Evolutionary conservation across 23 red algal genomes (phyloP).

Genomic region (Gracilaria vermiculophylla): DNA sequence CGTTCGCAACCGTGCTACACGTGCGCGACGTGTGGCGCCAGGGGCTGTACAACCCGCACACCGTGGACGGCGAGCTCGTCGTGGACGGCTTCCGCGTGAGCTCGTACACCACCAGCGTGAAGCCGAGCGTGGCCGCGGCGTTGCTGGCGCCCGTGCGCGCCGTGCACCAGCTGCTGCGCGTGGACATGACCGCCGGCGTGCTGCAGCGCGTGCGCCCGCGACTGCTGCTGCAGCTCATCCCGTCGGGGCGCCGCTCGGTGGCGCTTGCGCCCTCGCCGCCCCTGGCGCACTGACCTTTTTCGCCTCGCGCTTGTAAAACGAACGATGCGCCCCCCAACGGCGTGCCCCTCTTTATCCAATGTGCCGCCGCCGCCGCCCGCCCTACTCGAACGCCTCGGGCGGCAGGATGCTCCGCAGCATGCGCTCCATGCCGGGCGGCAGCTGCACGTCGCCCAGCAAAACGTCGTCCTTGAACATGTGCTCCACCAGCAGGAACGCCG

Average conservation of each 20-base stretch:
- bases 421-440: slow-evolving; percentile 66
- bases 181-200: neutral
- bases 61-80: slow-evolving; percentile 36
- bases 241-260: neutral
- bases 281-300: no score
- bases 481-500: slow-evolving; percentile 63
- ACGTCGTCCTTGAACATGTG: slow-evolving; percentile 77
- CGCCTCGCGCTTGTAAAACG: no score
- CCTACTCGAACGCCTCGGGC: slow-evolving; percentile 74
- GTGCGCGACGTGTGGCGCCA: slow-evolving; percentile 31
- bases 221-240: neutral
- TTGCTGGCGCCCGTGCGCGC: slow-evolving; percentile 51
- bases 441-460: slow-evolving; percentile 51
- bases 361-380: no score
- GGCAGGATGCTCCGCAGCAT: slow-evolving; percentile 66
- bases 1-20: neutral
- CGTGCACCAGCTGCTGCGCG: neutral
- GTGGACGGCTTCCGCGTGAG: slow-evolving; percentile 69
- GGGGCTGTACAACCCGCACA: slow-evolving; percentile 82
- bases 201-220: neutral
- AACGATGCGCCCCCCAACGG: no score
- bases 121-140: slow-evolving; percentile 29
- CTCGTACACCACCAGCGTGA: slow-evolving; percentile 50
- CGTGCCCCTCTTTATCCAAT: no score
- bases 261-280: no score